phyloP scores from a whole-genome alignment of 768 basidiomycete species.

The Leucocoprinus leucothites region DNA sequence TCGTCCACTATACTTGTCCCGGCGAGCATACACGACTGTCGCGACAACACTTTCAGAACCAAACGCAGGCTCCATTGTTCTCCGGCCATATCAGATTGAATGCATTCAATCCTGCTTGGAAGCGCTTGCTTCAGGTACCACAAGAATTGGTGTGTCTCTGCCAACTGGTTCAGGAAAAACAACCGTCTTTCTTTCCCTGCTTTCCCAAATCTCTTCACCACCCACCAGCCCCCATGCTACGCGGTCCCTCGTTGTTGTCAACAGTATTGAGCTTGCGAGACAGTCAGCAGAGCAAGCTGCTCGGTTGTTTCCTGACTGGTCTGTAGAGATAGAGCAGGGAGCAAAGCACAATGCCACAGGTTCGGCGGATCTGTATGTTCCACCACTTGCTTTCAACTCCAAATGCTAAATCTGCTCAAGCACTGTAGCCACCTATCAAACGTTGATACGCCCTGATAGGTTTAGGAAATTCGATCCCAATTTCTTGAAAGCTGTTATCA shows the following conservation, averaged over 20 bases:
- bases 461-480: conserved; percentile 73
- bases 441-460: conserved; percentile 59
- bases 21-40: neutral
- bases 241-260: conserved; percentile 80
- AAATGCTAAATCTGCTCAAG: conserved; percentile 30
- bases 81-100: conserved; percentile 87
- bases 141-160: conserved; percentile 79
- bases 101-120: conserved; percentile 76
- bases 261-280: conserved; percentile 83
- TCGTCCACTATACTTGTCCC: neutral
- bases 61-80: conserved; percentile 25
- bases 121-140: conserved; percentile 63
- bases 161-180: conserved; percentile 91
- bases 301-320: conserved; percentile 65
- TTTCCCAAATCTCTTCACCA: conserved; percentile 58
- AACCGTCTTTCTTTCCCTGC: conserved; percentile 83
- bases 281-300: conserved; percentile 79
- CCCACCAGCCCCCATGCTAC: conserved; percentile 39
- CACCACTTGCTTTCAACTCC: neutral
- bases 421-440: conserved; percentile 90
- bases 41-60: neutral
- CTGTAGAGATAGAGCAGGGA: conserved; percentile 92
- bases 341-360: conserved; percentile 71
- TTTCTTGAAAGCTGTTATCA: conserved; percentile 68
- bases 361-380: conserved; percentile 75